Base-by-base conservation (phyloP, 2,329 filamentous ascomycete genomes). In the Fusarium aywerte region DNA sequence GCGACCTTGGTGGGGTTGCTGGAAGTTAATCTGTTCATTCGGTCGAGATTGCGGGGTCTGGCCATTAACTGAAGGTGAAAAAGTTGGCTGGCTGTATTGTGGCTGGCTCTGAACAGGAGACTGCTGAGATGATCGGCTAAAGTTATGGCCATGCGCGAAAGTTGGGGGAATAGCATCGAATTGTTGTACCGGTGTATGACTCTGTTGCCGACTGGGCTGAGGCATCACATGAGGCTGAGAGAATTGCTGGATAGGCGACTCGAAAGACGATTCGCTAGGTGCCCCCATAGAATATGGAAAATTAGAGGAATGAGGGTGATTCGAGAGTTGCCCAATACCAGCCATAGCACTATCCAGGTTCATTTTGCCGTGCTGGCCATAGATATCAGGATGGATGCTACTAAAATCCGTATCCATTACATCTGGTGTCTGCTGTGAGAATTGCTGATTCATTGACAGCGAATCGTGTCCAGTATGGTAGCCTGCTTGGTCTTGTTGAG, bases 381-480 rank as follows among this genome's bases (percentile, higher is more conserved):
- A 82, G 23, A 80, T 52, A 33, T 79, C 78, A 15, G 78, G 71
- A 36, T 79, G 76, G 11, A 81, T 73, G 55, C 76, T 75, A 68
- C 72, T 69, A 45, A 81, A 80, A 29, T 75, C 72, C 38, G 79
- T 74, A 56, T 81, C 76, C 38, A 81, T 72, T 43, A 76, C 74
- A 58, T 80, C 78, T 59, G 77, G 74, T 36, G 67, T 67, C 15
- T 76, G 59, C 29, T 77, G 75, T 39, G 74, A 67, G 58, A 75
- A 81, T 38, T 76, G 77, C 51, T 78, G 76, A 51, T 73, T 73
- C 51, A 79, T 58, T 9, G 71, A 69, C 38, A 80, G 54, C 5
- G 74, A 63, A 36, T 71, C 73, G 54, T 79, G 78, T 18, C 69
- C 66, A 12, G 67, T 42, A 35, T 78, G 76, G 45, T 77, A 80